Evolutionary conservation across 2,329 filamentous ascomycete genomes (phyloP).

Genomic region (Apiospora malaysiana): DNA sequence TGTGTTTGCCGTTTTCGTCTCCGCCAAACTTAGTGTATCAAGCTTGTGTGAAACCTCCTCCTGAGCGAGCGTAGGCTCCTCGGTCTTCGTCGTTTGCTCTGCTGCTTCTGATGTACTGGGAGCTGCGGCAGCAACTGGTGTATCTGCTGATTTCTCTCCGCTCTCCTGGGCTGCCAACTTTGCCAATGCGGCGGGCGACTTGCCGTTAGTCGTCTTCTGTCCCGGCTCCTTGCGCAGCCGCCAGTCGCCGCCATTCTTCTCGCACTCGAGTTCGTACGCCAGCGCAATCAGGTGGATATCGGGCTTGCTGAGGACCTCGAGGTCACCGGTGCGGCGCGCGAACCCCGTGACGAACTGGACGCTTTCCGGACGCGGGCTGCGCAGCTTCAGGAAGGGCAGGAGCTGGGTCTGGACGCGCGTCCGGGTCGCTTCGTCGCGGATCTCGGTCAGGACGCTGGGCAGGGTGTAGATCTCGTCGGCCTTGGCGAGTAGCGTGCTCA

Average conservation of each 20-base stretch:
- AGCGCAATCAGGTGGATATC: slow-evolving; percentile 91
- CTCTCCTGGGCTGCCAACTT: slow-evolving; percentile 40
- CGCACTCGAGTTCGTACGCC: slow-evolving; percentile 92
- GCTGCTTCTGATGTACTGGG: background rate
- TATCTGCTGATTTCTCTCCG: background rate
- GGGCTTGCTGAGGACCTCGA: slow-evolving; percentile 83
- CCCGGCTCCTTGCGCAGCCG: slow-evolving; percentile 78
- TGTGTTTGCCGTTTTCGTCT: slow-evolving; percentile 29
- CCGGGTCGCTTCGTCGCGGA: slow-evolving; percentile 82
- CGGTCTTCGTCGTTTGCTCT: background rate
- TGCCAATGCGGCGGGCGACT: slow-evolving; percentile 58
- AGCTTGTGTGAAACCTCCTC: slow-evolving; percentile 25
- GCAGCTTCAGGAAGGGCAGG: slow-evolving; percentile 81
- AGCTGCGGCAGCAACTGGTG: background rate
- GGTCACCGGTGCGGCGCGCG: slow-evolving; percentile 86
- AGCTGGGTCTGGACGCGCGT: slow-evolving; percentile 83
- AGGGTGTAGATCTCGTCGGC: slow-evolving; percentile 82
- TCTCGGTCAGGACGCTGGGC: slow-evolving; percentile 85
- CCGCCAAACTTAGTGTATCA: slow-evolving; percentile 20
- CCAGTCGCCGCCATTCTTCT: slow-evolving; percentile 90
- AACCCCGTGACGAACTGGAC: slow-evolving; percentile 83
- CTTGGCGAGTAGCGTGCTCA: slow-evolving; percentile 80
- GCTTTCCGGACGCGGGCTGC: slow-evolving; percentile 76
- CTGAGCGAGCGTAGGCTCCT: slow-evolving; percentile 7
- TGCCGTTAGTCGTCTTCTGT: slow-evolving; percentile 79